Conservation (phyloP, 176 grass and related monocot genomes). For the Sorghum bicolor region Sorghum_bicolor_NCBIv3 NC_012875.2:50460501-50461000, state of each 20-base stretch:
- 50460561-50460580: conserved; percentile 72
- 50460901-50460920: conserved; percentile 92
- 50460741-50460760: conserved; percentile 55
- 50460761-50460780: conserved; percentile 62
- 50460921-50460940: conserved; percentile 91
- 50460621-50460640: conserved; percentile 57
- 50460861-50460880: conserved; percentile 94
- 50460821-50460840: conserved; percentile 91
- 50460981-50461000: conserved; percentile 91
- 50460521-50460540: conserved; percentile 97
- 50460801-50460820: conserved; percentile 84
- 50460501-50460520: conserved; percentile 96
- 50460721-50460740: neutral
- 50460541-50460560: conserved; percentile 91
- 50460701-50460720: neutral
- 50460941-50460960: conserved; percentile 66
- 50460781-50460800: conserved; percentile 86
- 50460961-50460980: conserved; percentile 94
- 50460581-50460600: conserved; percentile 87
- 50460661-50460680: neutral
- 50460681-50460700: neutral
- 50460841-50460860: conserved; percentile 91
- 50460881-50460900: conserved; percentile 83
- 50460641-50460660: neutral
- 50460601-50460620: conserved; percentile 94